A percentile compares a stretch with the other conserved stretches of the same genome.
These are phyloP conservation scores for Phytophthora citrophthora DNA, from an alignment of 352 stramenopile genomes.

Conservation along the genomic window DNA sequence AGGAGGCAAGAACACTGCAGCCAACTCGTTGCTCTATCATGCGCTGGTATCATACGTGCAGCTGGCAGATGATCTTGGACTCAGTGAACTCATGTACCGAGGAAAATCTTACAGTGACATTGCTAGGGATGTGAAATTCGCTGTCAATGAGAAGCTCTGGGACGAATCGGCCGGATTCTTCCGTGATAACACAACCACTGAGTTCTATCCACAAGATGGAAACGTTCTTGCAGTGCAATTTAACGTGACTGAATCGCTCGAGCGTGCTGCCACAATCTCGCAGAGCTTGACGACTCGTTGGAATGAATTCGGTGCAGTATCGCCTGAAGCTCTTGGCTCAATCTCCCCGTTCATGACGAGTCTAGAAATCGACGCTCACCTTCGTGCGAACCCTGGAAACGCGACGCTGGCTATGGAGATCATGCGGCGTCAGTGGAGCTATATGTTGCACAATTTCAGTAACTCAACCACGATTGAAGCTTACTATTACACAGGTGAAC, in stretches of 20 bases:
- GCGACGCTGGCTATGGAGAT: constrained; percentile 33
- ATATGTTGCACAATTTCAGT: constrained; percentile 43
- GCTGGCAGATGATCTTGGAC: constrained; percentile 16
- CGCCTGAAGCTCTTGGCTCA: constrained; percentile 26
- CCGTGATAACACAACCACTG: constrained; percentile 37
- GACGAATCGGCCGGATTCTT: constrained; percentile 24
- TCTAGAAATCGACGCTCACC: constrained; percentile 40
- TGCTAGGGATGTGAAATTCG: constrained; percentile 21
- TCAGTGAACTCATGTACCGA: constrained; percentile 13
- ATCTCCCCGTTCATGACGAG: constrained; percentile 44
- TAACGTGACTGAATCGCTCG: constrained; percentile 30
- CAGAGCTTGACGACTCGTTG: constrained; percentile 22
- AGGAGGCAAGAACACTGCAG: constrained; percentile 42
- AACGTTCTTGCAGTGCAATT: constrained; percentile 33
- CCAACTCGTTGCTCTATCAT: constrained; percentile 41
- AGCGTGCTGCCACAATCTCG: constrained; percentile 23
- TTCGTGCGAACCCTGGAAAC: constrained; percentile 30
- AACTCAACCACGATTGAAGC: constrained; percentile 44
- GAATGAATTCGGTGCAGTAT: constrained; percentile 41
- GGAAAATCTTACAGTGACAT: constrained; percentile 25
- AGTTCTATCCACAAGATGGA: constrained; percentile 36
- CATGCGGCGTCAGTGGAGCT: constrained; percentile 39
- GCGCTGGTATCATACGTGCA: constrained; percentile 12
- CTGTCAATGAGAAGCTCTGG: constrained; percentile 41
- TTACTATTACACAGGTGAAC: constrained; percentile 37